Evolutionary conservation across 2,329 filamentous ascomycete species (phyloP), one percentile per base, ranked within the genome.

Genomic region (Aspergillus quadricinctus): DNA sequence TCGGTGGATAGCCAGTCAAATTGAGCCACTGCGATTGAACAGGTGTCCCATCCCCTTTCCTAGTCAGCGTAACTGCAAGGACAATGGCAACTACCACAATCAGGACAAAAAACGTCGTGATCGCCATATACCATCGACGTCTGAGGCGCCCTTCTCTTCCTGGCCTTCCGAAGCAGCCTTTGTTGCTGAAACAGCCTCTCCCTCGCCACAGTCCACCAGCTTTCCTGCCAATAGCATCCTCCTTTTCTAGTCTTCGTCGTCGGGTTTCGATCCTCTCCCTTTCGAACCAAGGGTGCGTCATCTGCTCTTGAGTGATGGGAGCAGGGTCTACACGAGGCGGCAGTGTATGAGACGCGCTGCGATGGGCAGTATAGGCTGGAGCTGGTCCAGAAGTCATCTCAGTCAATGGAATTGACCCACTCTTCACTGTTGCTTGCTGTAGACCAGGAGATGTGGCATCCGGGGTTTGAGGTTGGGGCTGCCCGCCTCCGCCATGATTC

Each of bases 1-100:
- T 90, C 0, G 92, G 88, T 19, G 92, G 92, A 63, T 90, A 96
- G 51, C 87, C 86, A 1, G 92, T 95, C 59, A 95, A 72, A 68
- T 96, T 96, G 55, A 96, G 80, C 88, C 90, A 97, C 50, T 81
- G 75, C 1, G 81, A 80, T 61, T 81, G 71, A 8, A 78, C 73
- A 0, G 75, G 71, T 3, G 69, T 78, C 54, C 63, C 64, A 66
- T 76, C 66, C 43, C 74, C 68, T 61, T 75, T 75, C 60, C 73
- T 77, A 53, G 78, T 80, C 45, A 90, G 73, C 1, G 83, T 79
- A 11, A 85, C 80, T 0, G 81, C 71, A 1, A 91, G 75, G 1
- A 83, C 77, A 23, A 88, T 71, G 17, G 80, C 77, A 10, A 89
- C 66, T 23, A 85, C 77, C 25, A 88, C 78, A 52, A 87, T 71